A percentile compares a stretch with the other conserved stretches of the same genome.
Evolutionary conservation across 345 rosid genomes (phyloP).

Genomic region (Arabidopsis suecica): DNA sequence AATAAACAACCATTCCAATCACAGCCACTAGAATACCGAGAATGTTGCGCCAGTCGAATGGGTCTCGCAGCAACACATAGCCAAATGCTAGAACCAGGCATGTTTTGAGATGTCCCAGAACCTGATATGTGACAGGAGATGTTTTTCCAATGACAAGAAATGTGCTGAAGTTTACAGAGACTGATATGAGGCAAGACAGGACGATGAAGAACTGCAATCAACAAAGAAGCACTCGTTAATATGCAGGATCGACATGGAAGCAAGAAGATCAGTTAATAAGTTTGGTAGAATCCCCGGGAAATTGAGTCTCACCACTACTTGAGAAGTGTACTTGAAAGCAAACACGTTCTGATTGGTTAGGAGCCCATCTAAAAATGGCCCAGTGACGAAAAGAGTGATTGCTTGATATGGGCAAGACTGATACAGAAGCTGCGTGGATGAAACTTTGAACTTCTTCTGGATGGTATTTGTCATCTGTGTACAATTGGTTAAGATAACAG

Average conservation of each 20-base stretch:
- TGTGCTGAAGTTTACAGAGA: constrained; percentile 99
- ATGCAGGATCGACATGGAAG: constrained; percentile 12
- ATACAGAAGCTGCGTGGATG: constrained; percentile 97
- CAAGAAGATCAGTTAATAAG: not conserved
- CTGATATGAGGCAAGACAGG: constrained; percentile 97
- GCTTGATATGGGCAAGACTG: constrained; percentile 99
- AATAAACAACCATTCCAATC: constrained; percentile 93
- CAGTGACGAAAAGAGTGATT: constrained; percentile 78
- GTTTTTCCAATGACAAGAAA: constrained; percentile 99
- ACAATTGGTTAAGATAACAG: constrained; percentile 60
- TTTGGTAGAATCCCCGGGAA: not conserved
- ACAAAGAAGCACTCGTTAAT: constrained; percentile 27
- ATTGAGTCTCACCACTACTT: constrained; percentile 81
- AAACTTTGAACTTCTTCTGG: constrained; percentile 99
- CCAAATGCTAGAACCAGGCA: constrained; percentile 98
- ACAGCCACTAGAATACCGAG: constrained; percentile 93
- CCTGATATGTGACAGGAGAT: constrained; percentile 99
- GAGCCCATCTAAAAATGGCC: constrained; percentile 97
- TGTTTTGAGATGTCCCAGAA: constrained; percentile 98
- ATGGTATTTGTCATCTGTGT: constrained; percentile 98
- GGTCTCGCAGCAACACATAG: constrained; percentile 85
- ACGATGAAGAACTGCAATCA: constrained; percentile 97
- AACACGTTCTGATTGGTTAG: constrained; percentile 91
- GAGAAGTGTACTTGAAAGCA: constrained; percentile 96
- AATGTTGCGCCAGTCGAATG: constrained; percentile 97